phyloP scores from a whole-genome alignment of 495 filamentous ascomycete species.

The Lasiosphaeriaceae sp. region DNA sequence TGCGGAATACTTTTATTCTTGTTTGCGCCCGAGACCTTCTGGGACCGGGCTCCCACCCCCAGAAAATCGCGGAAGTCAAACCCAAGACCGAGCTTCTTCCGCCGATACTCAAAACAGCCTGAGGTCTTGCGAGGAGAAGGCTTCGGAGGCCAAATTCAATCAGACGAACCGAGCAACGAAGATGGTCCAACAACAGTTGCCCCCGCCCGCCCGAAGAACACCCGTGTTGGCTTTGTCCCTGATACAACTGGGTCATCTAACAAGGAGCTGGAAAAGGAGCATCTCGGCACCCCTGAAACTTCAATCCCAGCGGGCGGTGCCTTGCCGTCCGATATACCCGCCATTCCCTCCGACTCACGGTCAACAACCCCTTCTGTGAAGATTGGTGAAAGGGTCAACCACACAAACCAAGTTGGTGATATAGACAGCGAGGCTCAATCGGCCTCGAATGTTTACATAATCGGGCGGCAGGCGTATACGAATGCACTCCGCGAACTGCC shows the following conservation, averaged over 20 bases:
- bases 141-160: neutral
- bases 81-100: constrained; percentile 35
- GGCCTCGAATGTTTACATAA: constrained; percentile 15
- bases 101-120: constrained; percentile 35
- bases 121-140: neutral
- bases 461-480: constrained; percentile 50
- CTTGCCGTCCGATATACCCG: neutral
- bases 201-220: constrained; percentile 10
- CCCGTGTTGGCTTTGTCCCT: constrained; percentile 56
- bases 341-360: neutral
- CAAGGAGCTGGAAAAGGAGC: constrained; percentile 9
- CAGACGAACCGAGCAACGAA: neutral
- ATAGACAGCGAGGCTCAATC: constrained; percentile 36
- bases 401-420: constrained; percentile 10
- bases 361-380: neutral
- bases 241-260: neutral
- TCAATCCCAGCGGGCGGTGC: neutral
- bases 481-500: constrained; percentile 54
- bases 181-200: constrained; percentile 4
- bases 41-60: constrained; percentile 77
- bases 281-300: neutral
- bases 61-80: constrained; percentile 37
- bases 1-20: constrained; percentile 74
- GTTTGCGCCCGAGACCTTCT: constrained; percentile 94
- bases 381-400: neutral